A percentile compares a stretch with the other conserved stretches of the same genome.
Evolutionary conservation across 768 basidiomycete species (phyloP).

Genomic region (Clavaria fumosa): DNA sequence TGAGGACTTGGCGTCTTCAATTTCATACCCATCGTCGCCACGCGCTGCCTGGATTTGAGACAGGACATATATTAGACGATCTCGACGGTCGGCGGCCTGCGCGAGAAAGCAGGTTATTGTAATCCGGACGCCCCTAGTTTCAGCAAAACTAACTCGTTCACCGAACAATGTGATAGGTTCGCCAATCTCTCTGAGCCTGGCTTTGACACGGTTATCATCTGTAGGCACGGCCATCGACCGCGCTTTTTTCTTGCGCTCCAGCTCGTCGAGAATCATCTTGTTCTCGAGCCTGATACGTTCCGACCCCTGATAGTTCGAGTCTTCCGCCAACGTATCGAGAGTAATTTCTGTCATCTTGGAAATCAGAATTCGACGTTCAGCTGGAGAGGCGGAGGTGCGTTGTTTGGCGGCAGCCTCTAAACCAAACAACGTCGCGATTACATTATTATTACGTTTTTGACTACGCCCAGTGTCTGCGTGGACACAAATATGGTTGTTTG

Average conservation of each 20-base stretch:
- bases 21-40: slow-evolving; percentile 72
- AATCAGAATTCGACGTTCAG: too few relatives aligned
- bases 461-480: too few relatives aligned
- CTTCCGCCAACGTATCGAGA: slow-evolving; percentile 60
- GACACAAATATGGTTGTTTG: too few relatives aligned
- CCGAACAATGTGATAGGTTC: slow-evolving; percentile 97
- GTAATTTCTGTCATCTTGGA: slow-evolving; percentile 76
- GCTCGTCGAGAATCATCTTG: slow-evolving; percentile 79
- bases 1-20: slow-evolving; percentile 47
- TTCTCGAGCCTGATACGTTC: slow-evolving; percentile 69
- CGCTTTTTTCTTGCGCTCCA: slow-evolving; percentile 96
- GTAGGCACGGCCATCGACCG: slow-evolving; percentile 91
- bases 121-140: too few relatives aligned
- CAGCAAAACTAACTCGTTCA: slow-evolving; percentile 63
- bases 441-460: too few relatives aligned
- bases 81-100: slow-evolving; percentile 89
- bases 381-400: too few relatives aligned
- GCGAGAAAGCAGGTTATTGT: too few relatives aligned
- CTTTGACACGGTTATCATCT: slow-evolving; percentile 86
- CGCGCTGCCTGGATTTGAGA: slow-evolving; percentile 86
- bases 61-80: slow-evolving; percentile 87
- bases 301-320: slow-evolving; percentile 58
- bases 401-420: too few relatives aligned
- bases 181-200: slow-evolving; percentile 79
- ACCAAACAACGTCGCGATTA: too few relatives aligned